These are phyloP conservation scores for Colletotrichum brevisporum DNA, from an alignment of 2,329 filamentous ascomycete species.

Conservation along the genomic window DNA sequence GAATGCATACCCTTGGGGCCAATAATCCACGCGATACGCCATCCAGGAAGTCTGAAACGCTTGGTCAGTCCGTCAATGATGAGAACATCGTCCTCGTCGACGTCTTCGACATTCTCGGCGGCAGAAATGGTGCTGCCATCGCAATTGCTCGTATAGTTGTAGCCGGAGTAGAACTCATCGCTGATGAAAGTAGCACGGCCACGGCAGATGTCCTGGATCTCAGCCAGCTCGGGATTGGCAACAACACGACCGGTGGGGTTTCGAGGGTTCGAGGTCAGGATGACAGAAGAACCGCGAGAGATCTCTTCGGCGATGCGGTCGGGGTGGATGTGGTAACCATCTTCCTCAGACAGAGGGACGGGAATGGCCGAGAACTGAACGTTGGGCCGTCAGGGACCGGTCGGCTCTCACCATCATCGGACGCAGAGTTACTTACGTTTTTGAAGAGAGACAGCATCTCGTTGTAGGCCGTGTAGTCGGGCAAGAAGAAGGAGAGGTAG, in stretches of 20 bases:
- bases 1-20: constrained; percentile 78
- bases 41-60: constrained; percentile 94
- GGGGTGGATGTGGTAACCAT: constrained; percentile 93
- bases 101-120: constrained; percentile 90
- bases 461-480: constrained; percentile 97
- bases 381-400: neutral
- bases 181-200: constrained; percentile 92
- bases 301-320: constrained; percentile 95
- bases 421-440: constrained; percentile 68
- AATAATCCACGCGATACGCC: constrained; percentile 96
- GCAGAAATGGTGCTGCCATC: constrained; percentile 91
- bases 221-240: constrained; percentile 84
- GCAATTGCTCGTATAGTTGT: constrained; percentile 95
- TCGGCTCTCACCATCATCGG: neutral
- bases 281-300: constrained; percentile 86
- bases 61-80: constrained; percentile 97
- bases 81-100: constrained; percentile 90
- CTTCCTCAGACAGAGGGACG: constrained; percentile 85
- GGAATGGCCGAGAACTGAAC: constrained; percentile 85
- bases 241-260: constrained; percentile 95
- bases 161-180: constrained; percentile 97
- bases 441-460: constrained; percentile 97
- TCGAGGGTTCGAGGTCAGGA: constrained; percentile 94
- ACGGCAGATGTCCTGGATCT: constrained; percentile 94
- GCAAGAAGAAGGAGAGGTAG: constrained; percentile 94